phyloP scores from a whole-genome alignment of 805 yeast genomes.

The Kodamaea leandrae region DNA sequence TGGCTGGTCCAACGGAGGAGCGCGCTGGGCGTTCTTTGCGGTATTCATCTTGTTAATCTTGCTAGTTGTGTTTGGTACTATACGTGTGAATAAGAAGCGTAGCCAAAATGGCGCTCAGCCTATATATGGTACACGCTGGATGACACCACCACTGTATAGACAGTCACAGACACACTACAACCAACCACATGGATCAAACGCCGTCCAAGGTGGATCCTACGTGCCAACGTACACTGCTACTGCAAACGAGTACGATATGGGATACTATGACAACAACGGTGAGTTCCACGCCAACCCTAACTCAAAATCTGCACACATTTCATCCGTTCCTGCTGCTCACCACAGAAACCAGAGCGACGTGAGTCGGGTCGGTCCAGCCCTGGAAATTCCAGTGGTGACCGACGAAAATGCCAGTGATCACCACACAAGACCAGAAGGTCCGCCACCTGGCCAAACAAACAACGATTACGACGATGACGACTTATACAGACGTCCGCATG shows the following conservation, averaged over 20 bases:
- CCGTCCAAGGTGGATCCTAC: constrained; percentile 33
- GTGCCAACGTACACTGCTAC: constrained; percentile 69
- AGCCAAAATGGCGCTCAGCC: constrained; percentile 52
- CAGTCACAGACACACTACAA: constrained; percentile 62
- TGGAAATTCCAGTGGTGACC: constrained; percentile 8
- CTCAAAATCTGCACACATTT: constrained; percentile 18
- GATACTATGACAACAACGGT: constrained; percentile 69
- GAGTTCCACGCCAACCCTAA: constrained; percentile 36
- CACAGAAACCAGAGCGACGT: constrained; percentile 17
- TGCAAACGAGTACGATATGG: constrained; percentile 68
- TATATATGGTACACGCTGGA: constrained; percentile 75
- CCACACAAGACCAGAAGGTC: constrained; percentile 1
- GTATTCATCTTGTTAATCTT: constrained; percentile 51
- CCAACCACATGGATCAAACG: constrained; percentile 42
- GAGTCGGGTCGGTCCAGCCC: constrained; percentile 17
- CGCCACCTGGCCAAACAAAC: constrained; percentile 4
- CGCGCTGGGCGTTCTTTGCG: constrained; percentile 67
- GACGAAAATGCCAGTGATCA: constrained; percentile 8
- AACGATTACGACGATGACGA: constrained; percentile 10
- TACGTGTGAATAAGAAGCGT: constrained; percentile 56
- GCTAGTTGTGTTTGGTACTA: constrained; percentile 47
- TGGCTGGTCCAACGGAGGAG: constrained; percentile 30
- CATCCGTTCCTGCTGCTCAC: constrained; percentile 22
- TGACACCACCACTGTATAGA: constrained; percentile 77
- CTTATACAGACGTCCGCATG: constrained; percentile 15